These are phyloP conservation scores for Salix exigua DNA, from an alignment of 345 rosid species.

Conservation along the genomic window DNA sequence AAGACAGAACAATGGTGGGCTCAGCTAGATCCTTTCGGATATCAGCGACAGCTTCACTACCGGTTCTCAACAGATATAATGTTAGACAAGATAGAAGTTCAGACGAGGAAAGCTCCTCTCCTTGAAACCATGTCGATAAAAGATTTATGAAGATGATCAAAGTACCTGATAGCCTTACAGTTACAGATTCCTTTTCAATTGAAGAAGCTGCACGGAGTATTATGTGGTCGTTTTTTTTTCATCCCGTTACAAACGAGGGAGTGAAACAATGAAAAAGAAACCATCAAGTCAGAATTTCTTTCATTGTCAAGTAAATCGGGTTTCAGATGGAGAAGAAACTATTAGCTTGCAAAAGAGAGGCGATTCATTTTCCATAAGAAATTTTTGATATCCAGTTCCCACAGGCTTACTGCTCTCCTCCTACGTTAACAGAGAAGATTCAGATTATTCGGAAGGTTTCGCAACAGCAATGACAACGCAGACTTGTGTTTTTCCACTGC, in stretches of 20 bases:
- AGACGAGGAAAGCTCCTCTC: conserved; percentile 73
- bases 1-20: conserved; percentile 70
- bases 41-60: conserved; percentile 67
- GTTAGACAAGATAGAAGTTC: conserved; percentile 65
- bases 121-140: conserved; percentile 39
- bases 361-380: background rate
- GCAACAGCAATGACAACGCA: background rate
- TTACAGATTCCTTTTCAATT: background rate
- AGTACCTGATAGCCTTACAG: background rate
- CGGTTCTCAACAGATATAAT: conserved; percentile 73
- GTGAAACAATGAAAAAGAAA: background rate
- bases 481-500: background rate
- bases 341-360: background rate
- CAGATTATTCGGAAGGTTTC: background rate
- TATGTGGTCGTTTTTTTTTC: background rate
- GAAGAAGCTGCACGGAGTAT: background rate
- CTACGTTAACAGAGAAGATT: background rate
- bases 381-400: background rate
- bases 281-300: background rate
- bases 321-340: background rate
- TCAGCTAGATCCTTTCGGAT: conserved; percentile 85
- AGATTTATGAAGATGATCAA: background rate
- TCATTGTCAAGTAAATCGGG: background rate
- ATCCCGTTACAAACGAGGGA: background rate
- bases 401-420: background rate